Conservation (phyloP, 2,329 filamentous ascomycete species). For the Cercospora zeae-maydis region DNA sequence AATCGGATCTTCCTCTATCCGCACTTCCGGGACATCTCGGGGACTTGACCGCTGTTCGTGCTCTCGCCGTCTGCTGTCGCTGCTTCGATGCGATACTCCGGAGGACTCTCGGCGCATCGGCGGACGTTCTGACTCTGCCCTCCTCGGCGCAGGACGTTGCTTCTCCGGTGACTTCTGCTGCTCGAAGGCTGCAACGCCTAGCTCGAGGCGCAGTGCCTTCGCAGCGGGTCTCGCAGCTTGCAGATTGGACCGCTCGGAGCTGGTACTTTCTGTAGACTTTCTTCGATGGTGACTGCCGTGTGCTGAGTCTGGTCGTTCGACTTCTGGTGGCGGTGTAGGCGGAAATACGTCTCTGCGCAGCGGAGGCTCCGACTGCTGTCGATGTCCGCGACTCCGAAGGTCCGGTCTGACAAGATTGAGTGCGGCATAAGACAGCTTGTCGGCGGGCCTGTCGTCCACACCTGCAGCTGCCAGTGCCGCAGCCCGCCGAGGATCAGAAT, state of each 20-base stretch:
- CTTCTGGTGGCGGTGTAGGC: constrained; percentile 95
- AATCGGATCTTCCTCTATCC: constrained; percentile 44
- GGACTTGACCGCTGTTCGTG: constrained; percentile 55
- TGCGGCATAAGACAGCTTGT: constrained; percentile 86
- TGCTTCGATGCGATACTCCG: constrained; percentile 21
- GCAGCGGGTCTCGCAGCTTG: constrained; percentile 43
- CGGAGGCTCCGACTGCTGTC: constrained; percentile 82
- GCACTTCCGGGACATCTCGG: constrained; percentile 63
- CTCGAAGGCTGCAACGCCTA: constrained; percentile 49
- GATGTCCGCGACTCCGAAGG: constrained; percentile 62
- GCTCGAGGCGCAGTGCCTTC: constrained; percentile 48
- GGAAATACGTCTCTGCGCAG: constrained; percentile 80
- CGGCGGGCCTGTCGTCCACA: constrained; percentile 75
- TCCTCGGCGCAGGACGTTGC: constrained; percentile 39
- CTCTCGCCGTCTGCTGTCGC: constrained; percentile 31
- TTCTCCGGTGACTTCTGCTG: constrained; percentile 31
- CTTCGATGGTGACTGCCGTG: constrained; percentile 22
- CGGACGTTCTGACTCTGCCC: constrained; percentile 46
- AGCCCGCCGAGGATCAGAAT: constrained; percentile 29
- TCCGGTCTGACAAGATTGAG: constrained; percentile 89
- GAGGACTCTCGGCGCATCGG: constrained; percentile 37
- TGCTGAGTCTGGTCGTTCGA: constrained; percentile 49
- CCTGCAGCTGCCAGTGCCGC: constrained; percentile 44
- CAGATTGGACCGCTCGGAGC: constrained; percentile 39
- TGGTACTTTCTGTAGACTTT: constrained; percentile 44